Percentiles rank a stretch among this genome's conserved stretches.
These are phyloP conservation scores for Sporothrix sp. DNA, from an alignment of 2,329 filamentous ascomycete genomes.

Conservation along the genomic window DNA sequence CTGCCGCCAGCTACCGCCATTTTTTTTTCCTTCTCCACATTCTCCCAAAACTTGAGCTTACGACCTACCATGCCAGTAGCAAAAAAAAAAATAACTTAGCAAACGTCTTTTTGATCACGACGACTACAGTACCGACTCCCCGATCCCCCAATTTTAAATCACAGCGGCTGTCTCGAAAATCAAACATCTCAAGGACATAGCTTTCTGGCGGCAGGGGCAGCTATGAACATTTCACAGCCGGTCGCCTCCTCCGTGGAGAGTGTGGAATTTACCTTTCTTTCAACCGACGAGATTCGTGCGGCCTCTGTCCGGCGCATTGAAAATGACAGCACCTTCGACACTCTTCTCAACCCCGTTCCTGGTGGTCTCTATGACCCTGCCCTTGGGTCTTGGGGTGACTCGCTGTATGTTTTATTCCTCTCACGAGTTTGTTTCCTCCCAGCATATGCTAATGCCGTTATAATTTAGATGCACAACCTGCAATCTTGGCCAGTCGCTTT, in stretches of 20 bases:
- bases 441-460: neutral
- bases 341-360: conserved; percentile 75
- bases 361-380: conserved; percentile 90
- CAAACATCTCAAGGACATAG: neutral
- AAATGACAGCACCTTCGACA: conserved; percentile 90
- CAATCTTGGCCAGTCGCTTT: conserved; percentile 68
- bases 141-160: too few species aligned
- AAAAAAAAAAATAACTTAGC: too few species aligned
- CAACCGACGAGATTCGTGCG: conserved; percentile 69
- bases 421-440: neutral
- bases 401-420: conserved; percentile 49
- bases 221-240: conserved; percentile 68
- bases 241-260: conserved; percentile 73
- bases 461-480: conserved; percentile 74
- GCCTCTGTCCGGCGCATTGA: conserved; percentile 92
- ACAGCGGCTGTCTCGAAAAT: too few species aligned
- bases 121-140: too few species aligned
- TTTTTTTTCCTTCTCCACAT: conserved; percentile 14
- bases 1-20: conserved; percentile 21
- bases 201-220: neutral
- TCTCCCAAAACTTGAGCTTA: conserved; percentile 4
- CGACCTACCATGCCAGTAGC: neutral
- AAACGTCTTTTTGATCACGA: too few species aligned
- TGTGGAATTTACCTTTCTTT: conserved; percentile 83
- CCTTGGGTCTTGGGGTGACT: conserved; percentile 79